These are phyloP conservation scores for Nakazawaea peltata DNA, from an alignment of 805 yeast species.

Conservation along the genomic window DNA sequence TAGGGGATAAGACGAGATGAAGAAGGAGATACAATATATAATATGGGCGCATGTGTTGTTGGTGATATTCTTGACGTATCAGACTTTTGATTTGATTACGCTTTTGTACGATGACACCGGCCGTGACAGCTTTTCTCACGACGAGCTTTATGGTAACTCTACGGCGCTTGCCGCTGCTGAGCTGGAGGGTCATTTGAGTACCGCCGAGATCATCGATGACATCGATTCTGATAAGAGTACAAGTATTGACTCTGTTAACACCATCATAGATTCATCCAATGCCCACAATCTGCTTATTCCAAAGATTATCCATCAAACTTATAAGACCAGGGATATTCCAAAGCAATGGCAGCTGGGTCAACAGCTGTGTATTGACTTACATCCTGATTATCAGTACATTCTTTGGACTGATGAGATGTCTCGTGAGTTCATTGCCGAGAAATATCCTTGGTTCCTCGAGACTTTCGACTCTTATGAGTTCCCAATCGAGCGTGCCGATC, in stretches of 20 bases:
- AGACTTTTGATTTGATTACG: constrained; percentile 65
- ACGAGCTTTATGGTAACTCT: constrained; percentile 55
- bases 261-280: background rate
- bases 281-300: constrained; percentile 57
- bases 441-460: constrained; percentile 79
- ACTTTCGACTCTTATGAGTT: constrained; percentile 74
- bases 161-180: constrained; percentile 6
- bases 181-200: constrained; percentile 1
- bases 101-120: constrained; percentile 66
- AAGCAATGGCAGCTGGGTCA: constrained; percentile 77
- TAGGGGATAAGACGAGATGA: too few species aligned
- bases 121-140: constrained; percentile 52
- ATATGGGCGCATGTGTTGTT: constrained; percentile 52
- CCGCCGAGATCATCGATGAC: constrained; percentile 24
- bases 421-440: constrained; percentile 64
- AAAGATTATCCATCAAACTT: constrained; percentile 89
- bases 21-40: constrained; percentile 56
- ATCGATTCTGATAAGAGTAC: constrained; percentile 51
- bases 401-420: constrained; percentile 89
- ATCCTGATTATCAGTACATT: constrained; percentile 83
- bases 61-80: constrained; percentile 46
- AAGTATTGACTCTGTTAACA: background rate
- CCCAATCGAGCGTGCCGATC: constrained; percentile 87
- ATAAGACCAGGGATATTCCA: constrained; percentile 72
- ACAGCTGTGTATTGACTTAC: constrained; percentile 63